These are phyloP conservation scores for Closterium sp. DNA, from an alignment of 139 green algal species.

Conservation along the genomic window DNA sequence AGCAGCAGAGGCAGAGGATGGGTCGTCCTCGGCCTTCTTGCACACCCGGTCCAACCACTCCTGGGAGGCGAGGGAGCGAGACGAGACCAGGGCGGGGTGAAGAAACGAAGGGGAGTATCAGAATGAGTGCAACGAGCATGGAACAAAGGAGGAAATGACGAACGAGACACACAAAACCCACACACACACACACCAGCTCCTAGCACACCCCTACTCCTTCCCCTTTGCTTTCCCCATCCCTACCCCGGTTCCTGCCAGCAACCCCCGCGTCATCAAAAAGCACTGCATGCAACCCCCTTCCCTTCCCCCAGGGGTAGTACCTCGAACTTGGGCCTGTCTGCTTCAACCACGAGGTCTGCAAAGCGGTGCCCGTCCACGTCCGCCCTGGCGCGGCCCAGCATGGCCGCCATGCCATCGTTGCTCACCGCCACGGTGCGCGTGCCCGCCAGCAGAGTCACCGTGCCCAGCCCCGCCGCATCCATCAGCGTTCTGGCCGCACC, in stretches of 20 bases:
- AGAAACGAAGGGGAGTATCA: neutral
- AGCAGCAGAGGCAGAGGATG: neutral
- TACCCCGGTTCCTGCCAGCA: neutral
- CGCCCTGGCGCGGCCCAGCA: slow-evolving; percentile 1
- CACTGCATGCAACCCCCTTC: neutral
- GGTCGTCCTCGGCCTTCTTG: neutral
- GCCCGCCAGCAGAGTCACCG: neutral
- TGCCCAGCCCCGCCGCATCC: neutral
- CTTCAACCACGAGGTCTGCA: neutral
- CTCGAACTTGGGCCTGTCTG: neutral
- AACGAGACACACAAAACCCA: too few relatives aligned
- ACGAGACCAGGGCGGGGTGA: too few relatives aligned
- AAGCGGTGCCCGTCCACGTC: neutral
- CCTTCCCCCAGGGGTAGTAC: neutral
- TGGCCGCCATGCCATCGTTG: neutral
- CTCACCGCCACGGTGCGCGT: neutral
- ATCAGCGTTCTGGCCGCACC: neutral
- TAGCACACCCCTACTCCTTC: neutral
- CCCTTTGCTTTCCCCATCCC: too few relatives aligned
- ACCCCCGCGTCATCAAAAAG: neutral
- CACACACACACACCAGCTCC: neutral
- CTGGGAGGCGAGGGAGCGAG: neutral
- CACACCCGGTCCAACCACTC: neutral
- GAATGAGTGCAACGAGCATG: neutral
- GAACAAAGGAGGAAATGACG: neutral